Base-by-base conservation (phyloP, 2,329 filamentous ascomycete species). In the Bipolaris cookei region DNA sequence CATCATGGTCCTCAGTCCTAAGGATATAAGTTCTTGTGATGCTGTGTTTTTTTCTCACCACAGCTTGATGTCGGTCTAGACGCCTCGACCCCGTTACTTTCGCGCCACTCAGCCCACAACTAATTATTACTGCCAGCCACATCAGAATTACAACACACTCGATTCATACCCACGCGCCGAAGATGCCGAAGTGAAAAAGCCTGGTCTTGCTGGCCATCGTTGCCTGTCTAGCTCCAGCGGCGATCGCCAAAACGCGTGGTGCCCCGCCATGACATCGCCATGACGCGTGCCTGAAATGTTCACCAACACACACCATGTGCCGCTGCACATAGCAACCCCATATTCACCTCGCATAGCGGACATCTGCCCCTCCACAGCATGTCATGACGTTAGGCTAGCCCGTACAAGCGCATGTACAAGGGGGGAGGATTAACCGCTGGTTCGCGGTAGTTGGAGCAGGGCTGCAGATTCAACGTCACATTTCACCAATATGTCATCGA, bases 311-410 rank as follows among this genome's bases (percentile, higher is more conserved):
- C 50, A 63, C 56, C 50, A 63, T 64, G 56, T 62, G 61, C 57
- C 54, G 51, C 56, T 45, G 39, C 51, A 66, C 60, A 62, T 64
- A 62, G 62, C 51, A 56, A 30, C 11, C 28, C 28, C 43, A 47
- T 41, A 45, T 42, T 45, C 44, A 53, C 49, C 45, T 59, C 49
- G 34, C 35, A 38, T 47, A 50, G 55, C 66, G 62, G 62, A 59
- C 61, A 42, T 63, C 55, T 57, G 28, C 47, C 66, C 62, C 51
- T 63, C 55, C 63, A 62, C 28, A 65, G 50, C 53, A 59, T 62
- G 61, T 71, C 67, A 73, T 73, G 70, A 73, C 70, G 70, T 71
- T 49, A 34, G 18, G 39, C 52, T 68, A 67, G 56, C 66, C 65
- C 35, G 23, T 63, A 66, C 59, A 57, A 62, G 68, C 64, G 39